phyloP scores from a whole-genome alignment of 73 alveolate genomes.

The Stentor coeruleus region DNA sequence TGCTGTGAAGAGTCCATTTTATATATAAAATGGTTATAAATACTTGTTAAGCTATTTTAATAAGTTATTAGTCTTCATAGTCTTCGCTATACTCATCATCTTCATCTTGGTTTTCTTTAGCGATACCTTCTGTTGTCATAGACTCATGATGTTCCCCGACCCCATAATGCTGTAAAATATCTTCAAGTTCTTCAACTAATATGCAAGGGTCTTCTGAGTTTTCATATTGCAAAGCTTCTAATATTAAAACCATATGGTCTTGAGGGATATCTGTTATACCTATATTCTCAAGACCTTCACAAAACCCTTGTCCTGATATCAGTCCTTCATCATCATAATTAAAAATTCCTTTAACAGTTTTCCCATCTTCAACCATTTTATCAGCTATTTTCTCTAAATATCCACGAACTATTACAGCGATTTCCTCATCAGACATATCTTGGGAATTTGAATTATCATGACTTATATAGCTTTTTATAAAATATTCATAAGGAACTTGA shows the following conservation, averaged over 20 bases:
- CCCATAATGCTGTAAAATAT: constrained; percentile 8
- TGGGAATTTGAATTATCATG: background rate
- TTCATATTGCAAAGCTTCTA: constrained; percentile 9
- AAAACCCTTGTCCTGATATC: background rate
- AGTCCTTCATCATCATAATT: background rate
- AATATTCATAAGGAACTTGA: background rate
- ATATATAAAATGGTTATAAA: too few species aligned
- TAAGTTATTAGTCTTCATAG: background rate
- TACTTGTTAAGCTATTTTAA: too few species aligned
- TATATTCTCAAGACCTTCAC: background rate
- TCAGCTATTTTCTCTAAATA: constrained; percentile 19
- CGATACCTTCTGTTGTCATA: background rate
- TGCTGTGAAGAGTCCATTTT: too few species aligned
- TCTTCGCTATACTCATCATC: background rate
- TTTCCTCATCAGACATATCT: background rate
- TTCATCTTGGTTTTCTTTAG: background rate
- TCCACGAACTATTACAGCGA: background rate
- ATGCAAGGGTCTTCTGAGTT: constrained; percentile 11
- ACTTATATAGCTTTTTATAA: background rate
- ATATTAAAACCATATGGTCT: background rate
- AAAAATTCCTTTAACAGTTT: background rate
- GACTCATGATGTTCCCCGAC: background rate
- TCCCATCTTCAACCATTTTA: background rate
- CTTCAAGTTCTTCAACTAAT: constrained; percentile 19
- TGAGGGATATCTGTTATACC: background rate